A percentile compares a stretch with the other conserved stretches of the same genome.
Conservation (phyloP, 78 protist species). For the Capsaspora owczarzaki region DNA sequence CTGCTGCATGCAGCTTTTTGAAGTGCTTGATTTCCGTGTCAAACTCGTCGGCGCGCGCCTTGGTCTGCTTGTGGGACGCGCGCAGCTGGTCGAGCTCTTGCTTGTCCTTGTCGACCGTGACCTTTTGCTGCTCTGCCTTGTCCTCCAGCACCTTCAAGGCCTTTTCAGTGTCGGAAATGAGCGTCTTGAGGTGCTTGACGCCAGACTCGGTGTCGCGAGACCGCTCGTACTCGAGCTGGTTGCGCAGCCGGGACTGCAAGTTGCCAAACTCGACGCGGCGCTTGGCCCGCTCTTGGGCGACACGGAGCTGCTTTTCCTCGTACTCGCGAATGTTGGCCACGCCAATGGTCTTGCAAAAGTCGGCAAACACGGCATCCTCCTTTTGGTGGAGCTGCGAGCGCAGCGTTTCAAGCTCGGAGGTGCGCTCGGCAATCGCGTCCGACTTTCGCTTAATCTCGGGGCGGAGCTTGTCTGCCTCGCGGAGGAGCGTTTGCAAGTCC, state of each 20-base stretch:
- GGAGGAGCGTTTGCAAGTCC: neutral
- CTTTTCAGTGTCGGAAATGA: slow-evolving; percentile 3
- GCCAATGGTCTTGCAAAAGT: slow-evolving; percentile 41
- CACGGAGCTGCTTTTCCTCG: slow-evolving; percentile 38
- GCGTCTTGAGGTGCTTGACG: slow-evolving; percentile 5
- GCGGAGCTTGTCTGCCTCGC: neutral
- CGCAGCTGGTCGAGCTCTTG: neutral
- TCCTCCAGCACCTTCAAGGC: neutral
- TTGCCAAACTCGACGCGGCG: slow-evolving; percentile 15
- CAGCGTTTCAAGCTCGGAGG: slow-evolving; percentile 2
- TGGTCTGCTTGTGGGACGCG: neutral
- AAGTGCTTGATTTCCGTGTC: neutral
- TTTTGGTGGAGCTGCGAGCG: neutral
- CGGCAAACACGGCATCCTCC: slow-evolving; percentile 43
- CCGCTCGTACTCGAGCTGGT: slow-evolving; percentile 8
- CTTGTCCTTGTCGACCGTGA: neutral
- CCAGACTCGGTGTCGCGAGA: neutral
- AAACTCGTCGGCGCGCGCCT: neutral
- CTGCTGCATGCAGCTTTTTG: neutral
- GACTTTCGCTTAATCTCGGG: neutral
- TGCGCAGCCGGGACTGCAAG: slow-evolving; percentile 6
- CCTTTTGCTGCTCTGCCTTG: neutral
- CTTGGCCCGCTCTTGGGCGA: slow-evolving; percentile 10
- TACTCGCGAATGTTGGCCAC: slow-evolving; percentile 56
- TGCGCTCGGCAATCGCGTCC: neutral